These are phyloP conservation scores for Micractinium sp. DNA, from an alignment of 139 green algal genomes.

Conservation along the genomic window DNA sequence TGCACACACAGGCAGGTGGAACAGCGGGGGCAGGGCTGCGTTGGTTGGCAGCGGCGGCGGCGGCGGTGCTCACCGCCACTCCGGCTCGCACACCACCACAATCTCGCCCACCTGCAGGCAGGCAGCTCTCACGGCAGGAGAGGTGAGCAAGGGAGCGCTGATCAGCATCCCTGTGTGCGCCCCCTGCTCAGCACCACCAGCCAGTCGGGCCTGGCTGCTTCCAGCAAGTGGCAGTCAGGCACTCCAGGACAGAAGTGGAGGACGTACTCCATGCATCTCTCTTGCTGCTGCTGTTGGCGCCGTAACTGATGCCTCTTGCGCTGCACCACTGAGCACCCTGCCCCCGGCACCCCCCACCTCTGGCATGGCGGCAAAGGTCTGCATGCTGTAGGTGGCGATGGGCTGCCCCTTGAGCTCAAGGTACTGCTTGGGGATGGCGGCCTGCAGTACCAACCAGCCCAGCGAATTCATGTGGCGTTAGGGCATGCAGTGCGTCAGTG, in stretches of 20 bases:
- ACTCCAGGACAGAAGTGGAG: too few relatives aligned
- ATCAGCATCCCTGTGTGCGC: not conserved
- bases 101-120: conserved; percentile 82
- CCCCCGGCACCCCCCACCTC: not conserved
- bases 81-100: conserved; percentile 93
- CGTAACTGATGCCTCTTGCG: too few relatives aligned
- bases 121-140: not conserved
- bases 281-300: not conserved
- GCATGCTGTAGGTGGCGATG: conserved; percentile 87
- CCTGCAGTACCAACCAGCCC: conserved; percentile 38
- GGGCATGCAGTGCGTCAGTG: too few relatives aligned
- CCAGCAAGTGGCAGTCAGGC: too few relatives aligned
- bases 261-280: too few relatives aligned
- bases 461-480: not conserved
- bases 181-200: too few relatives aligned
- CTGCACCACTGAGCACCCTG: too few relatives aligned
- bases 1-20: not conserved
- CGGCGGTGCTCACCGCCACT: conserved; percentile 62
- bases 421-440: conserved; percentile 98
- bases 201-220: too few relatives aligned
- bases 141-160: not conserved
- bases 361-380: conserved; percentile 86
- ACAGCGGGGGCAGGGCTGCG: not conserved
- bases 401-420: conserved; percentile 84
- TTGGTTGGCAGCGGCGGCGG: too few relatives aligned